phyloP scores from a whole-genome alignment of 2,329 filamentous ascomycete species.

The Calcarisporium arbuscula region DNA sequence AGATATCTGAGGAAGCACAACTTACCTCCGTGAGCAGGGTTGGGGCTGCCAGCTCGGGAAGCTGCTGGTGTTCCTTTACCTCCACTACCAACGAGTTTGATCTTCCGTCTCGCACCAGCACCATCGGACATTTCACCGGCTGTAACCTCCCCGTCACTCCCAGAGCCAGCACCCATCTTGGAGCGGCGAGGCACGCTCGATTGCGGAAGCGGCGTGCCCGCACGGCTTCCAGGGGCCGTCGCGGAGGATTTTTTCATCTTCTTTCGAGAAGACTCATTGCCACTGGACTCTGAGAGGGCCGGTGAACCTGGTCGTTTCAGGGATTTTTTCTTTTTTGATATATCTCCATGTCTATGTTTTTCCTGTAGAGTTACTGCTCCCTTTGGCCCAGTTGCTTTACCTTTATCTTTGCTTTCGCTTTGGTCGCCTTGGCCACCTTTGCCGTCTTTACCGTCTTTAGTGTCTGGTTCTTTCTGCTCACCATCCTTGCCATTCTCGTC shows the following conservation, averaged over 20 bases:
- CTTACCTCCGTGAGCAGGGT: constrained; percentile 34
- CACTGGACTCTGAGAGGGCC: constrained; percentile 82
- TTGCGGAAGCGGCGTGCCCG: constrained; percentile 47
- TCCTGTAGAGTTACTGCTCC: constrained; percentile 54
- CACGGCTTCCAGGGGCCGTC: constrained; percentile 45
- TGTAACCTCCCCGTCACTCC: constrained; percentile 68
- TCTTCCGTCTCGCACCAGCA: constrained; percentile 43
- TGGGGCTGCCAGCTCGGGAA: constrained; percentile 58
- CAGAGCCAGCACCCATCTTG: constrained; percentile 48
- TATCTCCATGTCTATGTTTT: constrained; percentile 35
- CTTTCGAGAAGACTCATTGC: constrained; percentile 81
- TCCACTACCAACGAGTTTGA: constrained; percentile 44
- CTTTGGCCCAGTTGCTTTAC: constrained; percentile 56
- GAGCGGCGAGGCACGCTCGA: constrained; percentile 30
- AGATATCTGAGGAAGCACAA: constrained; percentile 3
- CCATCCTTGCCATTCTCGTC: constrained; percentile 44
- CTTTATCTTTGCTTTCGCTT: constrained; percentile 42
- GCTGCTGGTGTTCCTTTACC: constrained; percentile 47
- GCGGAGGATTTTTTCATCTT: constrained; percentile 59
- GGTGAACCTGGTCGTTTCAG: constrained; percentile 84
- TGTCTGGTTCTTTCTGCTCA: constrained; percentile 59
- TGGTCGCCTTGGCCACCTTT: constrained; percentile 50
- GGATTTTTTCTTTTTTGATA: constrained; percentile 48
- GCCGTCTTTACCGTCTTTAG: constrained; percentile 50
- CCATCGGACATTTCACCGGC: constrained; percentile 61